Base-by-base conservation (phyloP, 2,329 filamentous ascomycete genomes). In the Aspergillus bombycis region DNA sequence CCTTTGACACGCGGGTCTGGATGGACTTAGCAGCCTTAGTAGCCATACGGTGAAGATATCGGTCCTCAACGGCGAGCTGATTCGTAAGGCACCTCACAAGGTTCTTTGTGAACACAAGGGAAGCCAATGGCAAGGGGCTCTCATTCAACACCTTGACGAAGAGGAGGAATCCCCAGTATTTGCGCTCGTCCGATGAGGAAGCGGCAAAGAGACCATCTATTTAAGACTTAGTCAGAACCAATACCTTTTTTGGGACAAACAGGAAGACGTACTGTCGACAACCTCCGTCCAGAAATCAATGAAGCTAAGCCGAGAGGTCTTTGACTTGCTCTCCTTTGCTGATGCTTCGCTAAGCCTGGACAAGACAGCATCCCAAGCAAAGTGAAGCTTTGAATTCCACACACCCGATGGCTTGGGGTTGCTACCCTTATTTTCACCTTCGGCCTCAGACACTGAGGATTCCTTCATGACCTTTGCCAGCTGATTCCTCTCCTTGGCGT, bases 111-210 rank as follows among this genome's bases (percentile, higher is more conserved):
- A 98, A 96, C 0, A 97, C 82, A 10, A 83, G 67, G 77, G 83
- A 58, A 81, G 86, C 70, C 84, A 85, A 62, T 74, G 82, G 67
- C 66, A 76, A 67, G 76, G 86, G 74, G 71, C 80, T 80, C 43
- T 80, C 82, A 36, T 82, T 80, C 4, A 97, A 80, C 70, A 93
- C 87, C 72, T 90, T 92, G 70, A 90, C 88, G 72, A 97, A 92
- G 2, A 98, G 86, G 71, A 94, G 88, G 78, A 98, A 94, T 0
- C 95, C 95, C 77, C 93, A 93, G 72, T 92, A 93, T 78, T 97
- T 98, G 61, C 96, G 91, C 70, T 94, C 92, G 50, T 94, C 89
- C 1, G 93, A 96, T 9, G 94, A 90, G 12, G 86, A 88, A 62
- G 90, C 87, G 7, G 92, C 90, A 75, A 98, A 97, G 4, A 97